Conservation (phyloP, 441 rosid genomes). For the Adansonia madagascariensis region DNA sequence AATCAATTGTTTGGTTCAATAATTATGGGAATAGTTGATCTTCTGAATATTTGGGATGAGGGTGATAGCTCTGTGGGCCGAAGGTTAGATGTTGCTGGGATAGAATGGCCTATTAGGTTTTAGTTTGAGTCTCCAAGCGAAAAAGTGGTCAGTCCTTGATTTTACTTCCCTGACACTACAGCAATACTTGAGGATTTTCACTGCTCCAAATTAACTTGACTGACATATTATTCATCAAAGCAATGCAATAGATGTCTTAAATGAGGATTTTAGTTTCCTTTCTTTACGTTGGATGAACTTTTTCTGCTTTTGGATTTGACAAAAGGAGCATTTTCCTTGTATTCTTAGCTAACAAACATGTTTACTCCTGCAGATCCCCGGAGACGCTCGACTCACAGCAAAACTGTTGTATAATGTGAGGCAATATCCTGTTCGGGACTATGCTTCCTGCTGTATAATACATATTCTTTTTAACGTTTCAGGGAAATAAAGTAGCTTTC, state of each 20-base stretch:
- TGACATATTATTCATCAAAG: not conserved
- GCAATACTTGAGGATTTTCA: not conserved
- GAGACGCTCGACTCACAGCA: conserved; percentile 77
- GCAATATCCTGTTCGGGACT: conserved; percentile 14
- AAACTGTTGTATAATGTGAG: conserved; percentile 83
- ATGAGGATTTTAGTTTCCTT: not conserved
- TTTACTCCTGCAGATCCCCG: conserved; percentile 63
- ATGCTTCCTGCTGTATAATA: conserved; percentile 14
- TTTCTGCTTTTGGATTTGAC: not conserved
- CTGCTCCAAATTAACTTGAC: not conserved
- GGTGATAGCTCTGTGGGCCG: not conserved
- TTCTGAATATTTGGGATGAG: not conserved
- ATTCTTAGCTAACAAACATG: conserved; percentile 30
- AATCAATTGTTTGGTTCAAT: conserved; percentile 1
- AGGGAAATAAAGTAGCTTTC: conserved; percentile 1
- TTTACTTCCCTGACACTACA: not conserved
- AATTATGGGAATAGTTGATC: not conserved
- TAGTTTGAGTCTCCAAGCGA: not conserved
- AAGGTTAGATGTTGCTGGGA: not conserved
- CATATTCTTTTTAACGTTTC: conserved; percentile 33
- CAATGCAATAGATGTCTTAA: not conserved
- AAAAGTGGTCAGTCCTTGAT: not conserved
- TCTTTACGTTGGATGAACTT: not conserved
- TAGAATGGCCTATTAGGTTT: not conserved
- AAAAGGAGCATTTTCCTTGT: not conserved